Evolutionary conservation across 257 asterid species (phyloP), one percentile per base, ranked within the genome.

Genomic region (Fraxinus pennsylvanica): DNA sequence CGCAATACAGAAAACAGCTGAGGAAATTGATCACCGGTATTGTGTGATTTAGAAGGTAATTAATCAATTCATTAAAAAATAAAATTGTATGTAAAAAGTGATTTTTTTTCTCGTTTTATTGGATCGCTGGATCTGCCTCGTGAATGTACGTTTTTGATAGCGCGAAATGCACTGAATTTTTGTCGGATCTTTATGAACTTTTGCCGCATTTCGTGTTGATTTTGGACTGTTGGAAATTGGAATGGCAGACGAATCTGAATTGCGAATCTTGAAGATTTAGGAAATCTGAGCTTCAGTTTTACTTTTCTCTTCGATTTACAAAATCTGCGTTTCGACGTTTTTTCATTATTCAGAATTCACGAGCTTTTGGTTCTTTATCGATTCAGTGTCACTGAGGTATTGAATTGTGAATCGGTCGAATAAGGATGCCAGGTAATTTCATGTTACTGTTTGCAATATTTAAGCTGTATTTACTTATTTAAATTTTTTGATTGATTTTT

Each of bases 401-500:
- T 88, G 86, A 76, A 73, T 27, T 83, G 68, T 75, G 82, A 81
- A 50, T 41, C 50, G 14, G 54, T 75, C 15, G 81, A 70, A 74
- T 76, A 73, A 80, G 74, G 89, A 91, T 91, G 96, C 89, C 92
- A 85, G 97, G 98, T 93, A 81, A 39, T 80, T 81, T 74, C 35
- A 19, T 29, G 38, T 47, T 66, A 25, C 59, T 4, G 21, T 35
- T 76, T 73, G 73, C 38, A 38, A 25, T 19, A 63, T 72, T 73
- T 70, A 68, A 17, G 17, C 54, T 73, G 59, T 67, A 12, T 67
- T 38, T 1, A 30, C 54, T 22, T 45, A 76, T 21, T 29, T 76
- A 21, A 66, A 12, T 65, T 21, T 15, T 61, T 75, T 65, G 35
- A 29, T 75, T 17, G 8, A 6, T 36, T 13, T 25, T 66, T 6